Conservation (phyloP, 2,329 filamentous ascomycete genomes). For the Apiospora phragmitis region DNA sequence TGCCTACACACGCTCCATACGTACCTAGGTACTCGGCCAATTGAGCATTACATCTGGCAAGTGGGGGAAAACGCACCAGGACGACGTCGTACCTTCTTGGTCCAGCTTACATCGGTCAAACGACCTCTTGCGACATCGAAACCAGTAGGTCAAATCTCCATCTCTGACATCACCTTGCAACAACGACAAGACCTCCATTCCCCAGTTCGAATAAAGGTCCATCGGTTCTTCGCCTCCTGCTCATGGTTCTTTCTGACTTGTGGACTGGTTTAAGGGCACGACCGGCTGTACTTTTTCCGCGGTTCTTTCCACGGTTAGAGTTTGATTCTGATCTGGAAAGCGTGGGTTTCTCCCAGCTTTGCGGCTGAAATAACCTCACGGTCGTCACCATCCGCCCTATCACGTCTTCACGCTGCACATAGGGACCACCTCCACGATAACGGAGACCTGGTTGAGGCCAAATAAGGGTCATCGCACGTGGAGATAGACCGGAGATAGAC, state of each 20-base stretch:
- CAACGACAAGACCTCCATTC: not conserved
- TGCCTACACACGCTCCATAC: not conserved
- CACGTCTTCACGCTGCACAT: not conserved
- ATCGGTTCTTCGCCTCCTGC: not conserved
- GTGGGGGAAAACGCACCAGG: not conserved
- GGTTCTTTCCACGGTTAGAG: not conserved
- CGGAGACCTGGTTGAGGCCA: not conserved
- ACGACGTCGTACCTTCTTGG: not conserved
- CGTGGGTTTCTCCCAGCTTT: not conserved
- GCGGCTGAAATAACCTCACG: not conserved
- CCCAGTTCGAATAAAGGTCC: too few species aligned
- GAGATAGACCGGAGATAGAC: not conserved
- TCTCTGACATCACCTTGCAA: not conserved
- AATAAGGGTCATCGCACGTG: not conserved
- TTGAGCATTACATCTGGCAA: not conserved
- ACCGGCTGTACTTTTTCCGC: not conserved
- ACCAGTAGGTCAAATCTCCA: not conserved
- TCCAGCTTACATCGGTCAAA: not conserved
- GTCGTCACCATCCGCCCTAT: not conserved
- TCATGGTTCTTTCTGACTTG: not conserved
- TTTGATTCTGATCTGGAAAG: not conserved
- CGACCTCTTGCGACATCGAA: not conserved
- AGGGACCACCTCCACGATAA: not conserved
- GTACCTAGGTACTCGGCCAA: not conserved
- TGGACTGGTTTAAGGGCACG: not conserved